Base-by-base conservation (phyloP, 495 filamentous ascomycete species). In the Hypoxylon lienhwacheense region DNA sequence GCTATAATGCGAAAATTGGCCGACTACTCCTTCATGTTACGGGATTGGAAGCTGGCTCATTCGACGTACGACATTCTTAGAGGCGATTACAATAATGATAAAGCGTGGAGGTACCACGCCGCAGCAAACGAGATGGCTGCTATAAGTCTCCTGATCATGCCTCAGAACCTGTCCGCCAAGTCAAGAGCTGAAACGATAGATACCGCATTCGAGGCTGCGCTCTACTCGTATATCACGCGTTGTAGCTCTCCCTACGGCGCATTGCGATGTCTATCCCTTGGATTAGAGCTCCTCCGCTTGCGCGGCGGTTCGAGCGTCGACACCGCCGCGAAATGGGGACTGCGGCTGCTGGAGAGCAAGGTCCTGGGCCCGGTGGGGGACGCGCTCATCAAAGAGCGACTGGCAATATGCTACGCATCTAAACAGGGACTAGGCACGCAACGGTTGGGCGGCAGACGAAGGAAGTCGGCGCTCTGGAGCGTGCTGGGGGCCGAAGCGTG, bases 31-130 rank as follows among this genome's bases (percentile, higher is more conserved):
- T 95, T 97, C 60, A 95, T 97, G 87, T 80, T 98, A 16, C 82
- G 93, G 17, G 93, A 98, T 67, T 97, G 84, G 82, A 95, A 91
- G 66, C 74, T 98, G n/a, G 86, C 93, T 34, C 82, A 91, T 58
- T 88, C 83, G 6, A 91, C 87, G 0, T 98, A 96, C 68, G 93
- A 97, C 14, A 77, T 97, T 11, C 76, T 98, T 2, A 81, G 89
- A 24, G 77, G 84, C 5, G 93, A 98, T 63, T 97, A 90, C 63
- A 84, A 82, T 49, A 92, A 91, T 65, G 92, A 97, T 67, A 96
- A 97, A 69, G 93, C 93, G 1, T 97, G 95, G 93, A 87, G 79
- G 60, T 90, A 97, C 58, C 90, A 97, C 66, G 93, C 95, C 0
- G 90, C 87, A 0, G 86, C 88, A 10, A 86, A 91, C 67, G 93